Base-by-base conservation (phyloP, 306 rosid genomes). In the Cucurbita maxima region DNA sequence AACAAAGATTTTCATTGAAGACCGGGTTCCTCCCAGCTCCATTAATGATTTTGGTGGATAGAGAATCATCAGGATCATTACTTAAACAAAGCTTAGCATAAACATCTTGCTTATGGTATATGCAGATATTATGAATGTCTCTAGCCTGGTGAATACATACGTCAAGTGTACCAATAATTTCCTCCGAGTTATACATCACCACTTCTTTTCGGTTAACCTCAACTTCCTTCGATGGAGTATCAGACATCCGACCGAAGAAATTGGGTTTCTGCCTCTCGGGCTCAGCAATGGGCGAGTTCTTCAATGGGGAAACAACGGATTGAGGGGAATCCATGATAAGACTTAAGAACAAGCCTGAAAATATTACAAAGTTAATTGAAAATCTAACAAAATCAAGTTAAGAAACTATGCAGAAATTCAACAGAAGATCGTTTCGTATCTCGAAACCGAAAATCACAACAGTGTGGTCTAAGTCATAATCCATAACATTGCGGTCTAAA, bases 1-100 rank as follows among this genome's bases (percentile, higher is more conserved):
- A 83, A 37, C 79, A 82, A 43, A 94, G 89, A 76, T 83, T 88
- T 51, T 94, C 99, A 54, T 89, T 79, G 44, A 94, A 94, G 40
- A 94, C 95, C 0, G 99, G 99, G 81, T 94, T 90, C 67, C 89
- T 82, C 75, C 99, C 99, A 6, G 97, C 99, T n/a, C 99, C 99
- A 71, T 94, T 94, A 83, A 94, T 87, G 70, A 76, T 90, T 72
- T 89, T 90, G 85, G 98, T 83, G 66, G 94, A 84, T 76, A 85
- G 86, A 1, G 86, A 36, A 51, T 54, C 79, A 58, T 87, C 95
- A 37, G 96, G 92, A 71, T 94, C 81, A 76, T 81, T 73, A 4
- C 92, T 90, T 79, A 91, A 75, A 81, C 80, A 89, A 67, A 94
- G 79, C 83, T 88, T 94, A 8, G 99, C 97, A 82, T 91, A 94